Evolutionary conservation across 805 yeast species (phyloP), one percentile per base, ranked within the genome.

Genomic region (Candida corydali): DNA sequence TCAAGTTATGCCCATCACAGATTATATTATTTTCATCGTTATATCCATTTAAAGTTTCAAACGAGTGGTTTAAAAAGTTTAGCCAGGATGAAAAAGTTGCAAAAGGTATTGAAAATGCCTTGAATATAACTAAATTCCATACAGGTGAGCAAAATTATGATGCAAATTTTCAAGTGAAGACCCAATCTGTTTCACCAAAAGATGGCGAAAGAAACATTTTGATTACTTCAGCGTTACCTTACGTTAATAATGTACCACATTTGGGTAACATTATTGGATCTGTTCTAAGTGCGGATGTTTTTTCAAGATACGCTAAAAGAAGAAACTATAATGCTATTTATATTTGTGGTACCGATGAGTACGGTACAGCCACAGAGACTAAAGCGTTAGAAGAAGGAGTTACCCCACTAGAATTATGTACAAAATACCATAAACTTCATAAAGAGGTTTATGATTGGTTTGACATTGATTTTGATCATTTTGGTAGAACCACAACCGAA

Each of bases 341-440:
- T 54, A 65, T 93, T 39, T 88, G 98, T 64, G 99, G 99, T 66
- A 93, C 98, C 26, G 99, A 93, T 59, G 99, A 93, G 66, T 93
- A 93, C 59, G 99, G 99, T 59, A 93, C 99, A 40, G 99, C 99
- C 32, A 93, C 98, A 11, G 99, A 93, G 63, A 93, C 98, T 19
- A 93, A 91, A 65, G 98, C 98, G 8, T 66, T 93, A 34, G 98
- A 91, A 59, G 98, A 93, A 55, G 80, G 83, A 28, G 83, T 86
- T 42, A 75, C 95, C 3, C 98, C 99, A 34, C 70, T 77, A 51
- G 82, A 87, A 57, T 71, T 93, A 50, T 93, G 98, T 73, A 87
- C 83, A 61, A 93, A 91, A 61, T 93, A 86, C 63, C 83, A 87
- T 61, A 72, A 74, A 41, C 73, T 93, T 47, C 99, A 93, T 61